phyloP scores from a whole-genome alignment of 2,329 filamentous ascomycete genomes.

The Fusarium algeriense region DNA sequence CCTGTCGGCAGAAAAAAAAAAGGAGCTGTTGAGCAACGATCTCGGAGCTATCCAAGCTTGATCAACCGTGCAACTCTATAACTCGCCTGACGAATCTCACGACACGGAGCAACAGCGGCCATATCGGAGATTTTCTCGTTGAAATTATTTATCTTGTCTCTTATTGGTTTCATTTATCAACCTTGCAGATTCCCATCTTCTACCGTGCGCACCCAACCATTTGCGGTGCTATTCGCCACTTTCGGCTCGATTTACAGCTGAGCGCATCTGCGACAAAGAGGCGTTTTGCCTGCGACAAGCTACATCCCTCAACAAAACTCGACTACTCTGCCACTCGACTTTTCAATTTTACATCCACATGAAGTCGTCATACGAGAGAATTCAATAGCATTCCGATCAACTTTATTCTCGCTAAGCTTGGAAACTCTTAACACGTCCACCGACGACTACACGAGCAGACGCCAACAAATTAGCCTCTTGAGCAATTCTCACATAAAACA shows the following conservation, averaged over 20 bases:
- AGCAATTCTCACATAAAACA: conserved; percentile 13
- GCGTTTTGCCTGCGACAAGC: conserved; percentile 44
- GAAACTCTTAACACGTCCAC: not conserved
- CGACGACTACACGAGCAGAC: conserved; percentile 7
- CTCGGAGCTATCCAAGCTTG: conserved; percentile 46
- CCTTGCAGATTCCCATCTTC: conserved; percentile 15
- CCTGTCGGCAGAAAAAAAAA: conserved; percentile 9
- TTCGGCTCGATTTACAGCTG: conserved; percentile 34
- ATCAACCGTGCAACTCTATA: conserved; percentile 26
- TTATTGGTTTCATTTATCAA: not conserved
- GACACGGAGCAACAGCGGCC: conserved; percentile 36
- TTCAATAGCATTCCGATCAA: conserved; percentile 24
- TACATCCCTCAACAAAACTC: conserved; percentile 40
- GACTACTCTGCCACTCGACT: conserved; percentile 10
- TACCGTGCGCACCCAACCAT: conserved; percentile 5
- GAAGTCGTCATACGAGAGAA: conserved; percentile 44
- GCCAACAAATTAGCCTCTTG: conserved; percentile 15
- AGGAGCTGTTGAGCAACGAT: conserved; percentile 35
- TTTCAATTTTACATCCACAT: conserved; percentile 36
- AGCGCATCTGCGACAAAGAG: conserved; percentile 48
- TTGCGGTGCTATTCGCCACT: conserved; percentile 32
- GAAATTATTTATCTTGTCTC: conserved; percentile 2
- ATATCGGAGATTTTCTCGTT: conserved; percentile 39
- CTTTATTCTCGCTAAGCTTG: conserved; percentile 15
- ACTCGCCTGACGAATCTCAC: conserved; percentile 46